phyloP scores from a whole-genome alignment of 768 basidiomycete species.

The Chiua virens region DNA sequence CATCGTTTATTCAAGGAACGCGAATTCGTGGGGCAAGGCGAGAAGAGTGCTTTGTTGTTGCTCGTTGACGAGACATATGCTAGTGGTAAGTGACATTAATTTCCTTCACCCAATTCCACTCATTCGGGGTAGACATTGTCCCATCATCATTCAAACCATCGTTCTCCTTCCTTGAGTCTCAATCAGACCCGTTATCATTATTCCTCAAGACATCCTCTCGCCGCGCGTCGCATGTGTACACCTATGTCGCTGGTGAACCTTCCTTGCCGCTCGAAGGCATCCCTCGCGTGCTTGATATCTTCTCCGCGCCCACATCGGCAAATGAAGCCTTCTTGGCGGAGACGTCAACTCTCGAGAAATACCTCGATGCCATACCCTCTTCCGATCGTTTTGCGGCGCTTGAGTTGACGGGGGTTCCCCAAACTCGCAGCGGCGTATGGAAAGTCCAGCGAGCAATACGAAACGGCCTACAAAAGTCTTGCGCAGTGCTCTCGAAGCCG shows the following conservation, averaged over 20 bases:
- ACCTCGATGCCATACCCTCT: constrained; percentile 36
- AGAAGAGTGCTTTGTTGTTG: constrained; percentile 51
- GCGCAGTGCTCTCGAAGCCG: constrained; percentile 47
- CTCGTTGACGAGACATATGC: constrained; percentile 56
- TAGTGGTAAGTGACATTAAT: constrained; percentile 42
- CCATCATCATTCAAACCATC: constrained; percentile 51
- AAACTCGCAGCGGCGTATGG: constrained; percentile 50
- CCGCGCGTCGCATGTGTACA: constrained; percentile 58
- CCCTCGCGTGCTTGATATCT: constrained; percentile 40
- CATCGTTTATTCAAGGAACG: constrained; percentile 34
- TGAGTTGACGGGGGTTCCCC: constrained; percentile 51
- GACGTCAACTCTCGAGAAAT: constrained; percentile 49
- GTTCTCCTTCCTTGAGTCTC: constrained; percentile 40
- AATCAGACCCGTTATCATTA: constrained; percentile 40
- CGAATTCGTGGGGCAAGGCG: constrained; percentile 57
- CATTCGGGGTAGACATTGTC: constrained; percentile 47
- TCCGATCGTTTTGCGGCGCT: constrained; percentile 63
- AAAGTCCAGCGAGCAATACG: constrained; percentile 54
- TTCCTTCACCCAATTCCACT: neutral
- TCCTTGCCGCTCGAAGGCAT: constrained; percentile 30
- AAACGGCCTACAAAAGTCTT: constrained; percentile 43
- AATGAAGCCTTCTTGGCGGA: constrained; percentile 42
- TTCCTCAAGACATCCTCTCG: constrained; percentile 58
- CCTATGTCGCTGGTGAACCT: constrained; percentile 48
- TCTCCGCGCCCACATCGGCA: constrained; percentile 40